Base-by-base conservation (phyloP, 345 rosid genomes). In the Passiflora organensis region DNA sequence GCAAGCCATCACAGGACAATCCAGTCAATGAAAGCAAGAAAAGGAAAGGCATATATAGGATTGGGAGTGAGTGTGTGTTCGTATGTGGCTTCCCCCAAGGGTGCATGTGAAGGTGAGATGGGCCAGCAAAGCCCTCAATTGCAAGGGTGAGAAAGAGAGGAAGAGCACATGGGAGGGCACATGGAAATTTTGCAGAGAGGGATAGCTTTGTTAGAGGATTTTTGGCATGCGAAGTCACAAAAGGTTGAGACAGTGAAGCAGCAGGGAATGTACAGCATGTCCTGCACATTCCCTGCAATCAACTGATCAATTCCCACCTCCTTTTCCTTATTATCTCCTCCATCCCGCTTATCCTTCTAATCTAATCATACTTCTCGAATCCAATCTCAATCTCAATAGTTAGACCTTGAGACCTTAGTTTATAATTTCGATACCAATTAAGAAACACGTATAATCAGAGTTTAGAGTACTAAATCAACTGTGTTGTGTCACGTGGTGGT, bases 231-330 rank as follows among this genome's bases (percentile, higher is more conserved):
- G 72, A 60, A 37, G 13, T 41, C 0, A 4, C 22, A 48, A 43
- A 18, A 56, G 66, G 47, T n/a, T 12, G 58, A 58, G 80, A 79
- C 80, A 78, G 77, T 66, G 70, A 59, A 48, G 78, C 84, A 70
- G 69, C 74, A 72, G 67, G 42, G 43, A 65, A 32, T 76, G 73
- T 70, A 78, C 79, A 68, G 25, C 82, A 79, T 79, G 80, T 79
- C 72, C 81, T 66, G 66, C 86, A 79, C 81, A 84, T 81, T 83
- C 84, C 82, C 80, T 69, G 76, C 84, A 70, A 66, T 34, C 21
- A 32, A 14, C 72, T 59, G 54, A 37, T 53, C 42, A 10, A 32
- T 1, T 55, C 37, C 10, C 61, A 18, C 19, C 43, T 24, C 6
- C 4, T 9, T 10, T n/a, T n/a, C 16, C 42, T 20, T 14, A 19